These are phyloP conservation scores for Diaporthe sp. DNA, from an alignment of 2,329 filamentous ascomycete genomes.

Conservation along the genomic window DNA sequence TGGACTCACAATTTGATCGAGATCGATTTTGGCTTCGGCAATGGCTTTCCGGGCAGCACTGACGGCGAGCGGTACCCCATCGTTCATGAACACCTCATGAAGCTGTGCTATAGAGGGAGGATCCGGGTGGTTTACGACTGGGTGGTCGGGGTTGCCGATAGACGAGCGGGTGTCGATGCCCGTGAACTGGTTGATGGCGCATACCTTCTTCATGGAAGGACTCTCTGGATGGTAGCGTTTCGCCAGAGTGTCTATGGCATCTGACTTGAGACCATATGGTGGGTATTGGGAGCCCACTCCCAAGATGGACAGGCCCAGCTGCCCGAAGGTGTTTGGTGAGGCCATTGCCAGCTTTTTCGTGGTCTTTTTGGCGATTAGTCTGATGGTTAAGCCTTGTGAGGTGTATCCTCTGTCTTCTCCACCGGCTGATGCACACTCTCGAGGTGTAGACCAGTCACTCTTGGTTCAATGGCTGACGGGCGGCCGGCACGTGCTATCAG, in stretches of 20 bases:
- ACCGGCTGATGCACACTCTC: background rate
- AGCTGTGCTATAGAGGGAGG: conserved; percentile 69
- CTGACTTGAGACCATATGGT: conserved; percentile 64
- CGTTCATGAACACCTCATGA: conserved; percentile 66
- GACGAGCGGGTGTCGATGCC: conserved; percentile 73
- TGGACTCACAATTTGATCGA: conserved; percentile 58
- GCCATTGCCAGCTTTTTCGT: conserved; percentile 52
- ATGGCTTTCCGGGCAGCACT: conserved; percentile 68
- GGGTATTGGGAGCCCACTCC: conserved; percentile 74
- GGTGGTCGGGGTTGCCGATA: conserved; percentile 72
- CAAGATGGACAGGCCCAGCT: conserved; percentile 71
- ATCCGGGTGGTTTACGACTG: conserved; percentile 68
- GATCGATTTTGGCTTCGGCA: conserved; percentile 64
- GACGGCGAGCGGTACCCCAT: conserved; percentile 71
- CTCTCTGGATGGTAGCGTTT: conserved; percentile 71
- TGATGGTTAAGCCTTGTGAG: background rate
- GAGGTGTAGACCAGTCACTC: background rate
- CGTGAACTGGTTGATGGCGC: conserved; percentile 74
- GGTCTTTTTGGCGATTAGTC: background rate
- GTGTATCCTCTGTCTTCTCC: background rate
- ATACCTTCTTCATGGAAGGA: conserved; percentile 72
- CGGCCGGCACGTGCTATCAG: background rate
- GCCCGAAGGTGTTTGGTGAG: conserved; percentile 57
- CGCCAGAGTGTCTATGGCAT: conserved; percentile 65
- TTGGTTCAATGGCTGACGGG: conserved; percentile 21